These are phyloP conservation scores for Onygenales sp. DNA, from an alignment of 2,329 filamentous ascomycete genomes.

Conservation along the genomic window DNA sequence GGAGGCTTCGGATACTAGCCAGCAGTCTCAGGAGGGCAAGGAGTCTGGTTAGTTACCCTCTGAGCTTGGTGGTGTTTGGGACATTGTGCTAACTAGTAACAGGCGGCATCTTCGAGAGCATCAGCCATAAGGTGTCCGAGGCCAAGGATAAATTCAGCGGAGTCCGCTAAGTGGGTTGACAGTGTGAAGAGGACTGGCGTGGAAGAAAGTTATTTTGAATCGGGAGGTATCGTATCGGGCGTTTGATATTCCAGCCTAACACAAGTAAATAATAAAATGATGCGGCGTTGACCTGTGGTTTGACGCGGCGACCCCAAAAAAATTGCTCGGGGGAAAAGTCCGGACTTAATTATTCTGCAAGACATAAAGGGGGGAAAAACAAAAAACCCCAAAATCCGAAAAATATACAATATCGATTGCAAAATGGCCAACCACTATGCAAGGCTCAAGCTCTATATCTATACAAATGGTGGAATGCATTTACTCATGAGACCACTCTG, in stretches of 20 bases:
- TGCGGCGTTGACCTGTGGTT: neutral
- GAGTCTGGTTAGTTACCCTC: slow-evolving; percentile 3
- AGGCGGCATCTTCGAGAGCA: slow-evolving; percentile 1
- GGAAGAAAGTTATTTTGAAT: slow-evolving; percentile 1
- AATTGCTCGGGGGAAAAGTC: too few relatives aligned
- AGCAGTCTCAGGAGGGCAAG: neutral
- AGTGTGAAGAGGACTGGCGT: neutral
- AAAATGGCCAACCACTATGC: too few relatives aligned
- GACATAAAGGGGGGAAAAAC: neutral
- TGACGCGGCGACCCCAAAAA: neutral
- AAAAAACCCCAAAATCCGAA: too few relatives aligned
- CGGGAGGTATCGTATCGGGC: neutral
- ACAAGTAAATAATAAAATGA: neutral
- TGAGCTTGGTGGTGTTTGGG: neutral
- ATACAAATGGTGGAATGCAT: slow-evolving; percentile 1
- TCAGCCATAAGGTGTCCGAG: slow-evolving; percentile 7
- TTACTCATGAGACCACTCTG: slow-evolving; percentile 78
- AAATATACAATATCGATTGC: too few relatives aligned
- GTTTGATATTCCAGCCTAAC: neutral
- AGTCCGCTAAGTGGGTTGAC: neutral
- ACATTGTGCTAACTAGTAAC: neutral
- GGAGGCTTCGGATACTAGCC: neutral
- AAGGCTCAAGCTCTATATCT: neutral
- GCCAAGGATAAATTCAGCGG: slow-evolving; percentile 1
- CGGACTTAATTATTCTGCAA: too few relatives aligned